Conservation (phyloP, 1,284 basidiomycete genomes). For the Tetrapyrgos nigripes region DNA sequence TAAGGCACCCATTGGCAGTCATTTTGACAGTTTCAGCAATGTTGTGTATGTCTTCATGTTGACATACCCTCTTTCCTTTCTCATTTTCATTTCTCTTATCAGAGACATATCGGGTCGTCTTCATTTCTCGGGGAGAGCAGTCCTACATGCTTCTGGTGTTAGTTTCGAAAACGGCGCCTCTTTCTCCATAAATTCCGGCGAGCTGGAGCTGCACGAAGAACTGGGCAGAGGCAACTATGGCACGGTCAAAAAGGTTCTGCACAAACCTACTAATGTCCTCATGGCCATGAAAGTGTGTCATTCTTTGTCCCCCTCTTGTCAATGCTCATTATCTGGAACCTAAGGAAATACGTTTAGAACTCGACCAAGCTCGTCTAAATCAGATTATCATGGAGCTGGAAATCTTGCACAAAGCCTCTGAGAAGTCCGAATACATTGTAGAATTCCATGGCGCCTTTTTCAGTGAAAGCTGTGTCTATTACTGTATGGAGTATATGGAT, state of each 20-base stretch:
- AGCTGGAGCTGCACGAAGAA: slow-evolving; percentile 91
- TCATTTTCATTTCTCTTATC: slow-evolving; percentile 22
- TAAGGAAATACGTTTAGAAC: slow-evolving; percentile 97
- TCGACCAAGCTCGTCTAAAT: slow-evolving; percentile 93
- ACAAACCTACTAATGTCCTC: slow-evolving; percentile 92
- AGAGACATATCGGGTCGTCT: slow-evolving; percentile 95
- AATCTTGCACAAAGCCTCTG: slow-evolving; percentile 84
- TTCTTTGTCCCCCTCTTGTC: not conserved
- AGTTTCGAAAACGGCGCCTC: slow-evolving; percentile 94
- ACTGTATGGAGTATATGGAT: slow-evolving; percentile 99
- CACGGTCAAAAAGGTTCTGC: slow-evolving; percentile 94
- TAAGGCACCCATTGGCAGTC: slow-evolving; percentile 55
- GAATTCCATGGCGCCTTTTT: slow-evolving; percentile 99
- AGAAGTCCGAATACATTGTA: slow-evolving; percentile 90
- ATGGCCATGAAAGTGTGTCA: slow-evolving; percentile 96
- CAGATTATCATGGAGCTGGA: slow-evolving; percentile 99
- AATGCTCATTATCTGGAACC: slow-evolving; percentile 17
- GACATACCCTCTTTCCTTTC: slow-evolving; percentile 6
- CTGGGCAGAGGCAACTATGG: slow-evolving; percentile 97
- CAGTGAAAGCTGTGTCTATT: slow-evolving; percentile 98
- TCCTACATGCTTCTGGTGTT: slow-evolving; percentile 92
- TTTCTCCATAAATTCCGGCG: slow-evolving; percentile 96
- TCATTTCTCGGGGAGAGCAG: slow-evolving; percentile 93
- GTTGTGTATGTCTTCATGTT: slow-evolving; percentile 78
- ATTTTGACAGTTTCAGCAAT: slow-evolving; percentile 93